Evolutionary conservation across 345 rosid species (phyloP).

Genomic region (Trapa incisa): DNA sequence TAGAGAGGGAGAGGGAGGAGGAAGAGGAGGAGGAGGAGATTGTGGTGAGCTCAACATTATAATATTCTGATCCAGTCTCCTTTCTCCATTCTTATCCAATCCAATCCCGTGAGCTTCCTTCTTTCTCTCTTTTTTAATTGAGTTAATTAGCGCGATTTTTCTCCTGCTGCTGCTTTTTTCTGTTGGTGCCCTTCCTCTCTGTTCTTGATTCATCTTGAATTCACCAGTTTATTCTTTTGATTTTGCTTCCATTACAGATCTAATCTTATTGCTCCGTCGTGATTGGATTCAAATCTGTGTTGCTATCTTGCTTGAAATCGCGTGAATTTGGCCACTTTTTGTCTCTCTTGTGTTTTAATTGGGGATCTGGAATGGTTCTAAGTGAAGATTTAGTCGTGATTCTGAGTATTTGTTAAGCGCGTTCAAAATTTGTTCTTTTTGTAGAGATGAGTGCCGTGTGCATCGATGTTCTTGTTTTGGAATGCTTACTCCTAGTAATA

Average conservation of each 20-base stretch:
- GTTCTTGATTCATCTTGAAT: no score
- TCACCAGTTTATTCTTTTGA: not conserved
- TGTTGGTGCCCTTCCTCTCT: no score
- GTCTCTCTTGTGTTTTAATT: not conserved
- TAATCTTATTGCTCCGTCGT: not conserved
- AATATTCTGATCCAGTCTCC: constrained; percentile 19
- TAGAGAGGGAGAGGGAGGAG: not conserved
- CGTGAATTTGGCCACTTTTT: not conserved
- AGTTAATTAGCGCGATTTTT: not conserved
- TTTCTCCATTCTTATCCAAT: constrained; percentile 38
- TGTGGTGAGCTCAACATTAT: constrained; percentile 3
- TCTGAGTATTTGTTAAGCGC: not conserved
- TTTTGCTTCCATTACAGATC: not conserved
- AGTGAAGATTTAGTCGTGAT: no score
- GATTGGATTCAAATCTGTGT: not conserved
- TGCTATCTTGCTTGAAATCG: not conserved
- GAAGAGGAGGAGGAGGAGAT: constrained; percentile 6
- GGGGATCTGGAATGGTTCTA: constrained; percentile 1
- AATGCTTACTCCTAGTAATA: no score
- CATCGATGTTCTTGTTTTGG: not conserved
- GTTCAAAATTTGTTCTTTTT: not conserved
- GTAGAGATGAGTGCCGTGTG: not conserved
- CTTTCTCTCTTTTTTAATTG: not conserved
- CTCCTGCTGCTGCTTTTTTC: not conserved
- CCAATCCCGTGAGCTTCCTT: constrained; percentile 32